A percentile compares a stretch with the other conserved stretches of the same genome.
These are phyloP conservation scores for Fusarium sacchari DNA, from an alignment of 2,329 filamentous ascomycete species.

Conservation along the genomic window DNA sequence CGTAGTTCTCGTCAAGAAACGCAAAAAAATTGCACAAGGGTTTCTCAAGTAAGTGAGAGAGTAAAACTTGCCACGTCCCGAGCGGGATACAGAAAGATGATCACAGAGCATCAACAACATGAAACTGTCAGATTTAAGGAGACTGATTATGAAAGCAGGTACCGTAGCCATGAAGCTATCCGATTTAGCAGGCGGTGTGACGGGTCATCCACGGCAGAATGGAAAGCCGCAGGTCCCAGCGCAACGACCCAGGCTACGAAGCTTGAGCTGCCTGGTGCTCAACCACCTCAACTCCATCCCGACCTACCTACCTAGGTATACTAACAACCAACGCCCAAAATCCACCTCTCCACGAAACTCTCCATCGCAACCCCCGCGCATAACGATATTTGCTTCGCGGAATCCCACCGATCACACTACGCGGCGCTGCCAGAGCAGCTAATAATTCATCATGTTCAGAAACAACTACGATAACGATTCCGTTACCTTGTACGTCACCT, in stretches of 20 bases:
- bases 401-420: constrained; percentile 8
- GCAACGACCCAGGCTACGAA: constrained; percentile 49
- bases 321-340: constrained; percentile 29
- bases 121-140: not conserved
- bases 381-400: constrained; percentile 2
- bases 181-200: constrained; percentile 39
- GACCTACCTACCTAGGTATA: constrained; percentile 36
- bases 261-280: constrained; percentile 50
- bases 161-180: constrained; percentile 26
- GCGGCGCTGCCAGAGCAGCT: constrained; percentile 39
- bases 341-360: constrained; percentile 31
- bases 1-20: too few species aligned
- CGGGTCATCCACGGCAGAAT: constrained; percentile 38
- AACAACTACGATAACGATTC: constrained; percentile 99
- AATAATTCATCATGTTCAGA: constrained; percentile 79
- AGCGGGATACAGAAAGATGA: not conserved
- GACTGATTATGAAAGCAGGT: too few species aligned
- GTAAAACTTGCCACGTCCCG: not conserved
- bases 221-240: constrained; percentile 17
- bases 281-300: constrained; percentile 37
- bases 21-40: not conserved
- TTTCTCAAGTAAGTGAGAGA: not conserved
- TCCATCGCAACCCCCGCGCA: constrained; percentile 26
- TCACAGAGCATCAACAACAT: not conserved
- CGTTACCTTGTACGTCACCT: constrained; percentile 87